These are phyloP conservation scores for Davidsoniella eucalypti DNA, from an alignment of 2,329 filamentous ascomycete genomes.

Conservation along the genomic window DNA sequence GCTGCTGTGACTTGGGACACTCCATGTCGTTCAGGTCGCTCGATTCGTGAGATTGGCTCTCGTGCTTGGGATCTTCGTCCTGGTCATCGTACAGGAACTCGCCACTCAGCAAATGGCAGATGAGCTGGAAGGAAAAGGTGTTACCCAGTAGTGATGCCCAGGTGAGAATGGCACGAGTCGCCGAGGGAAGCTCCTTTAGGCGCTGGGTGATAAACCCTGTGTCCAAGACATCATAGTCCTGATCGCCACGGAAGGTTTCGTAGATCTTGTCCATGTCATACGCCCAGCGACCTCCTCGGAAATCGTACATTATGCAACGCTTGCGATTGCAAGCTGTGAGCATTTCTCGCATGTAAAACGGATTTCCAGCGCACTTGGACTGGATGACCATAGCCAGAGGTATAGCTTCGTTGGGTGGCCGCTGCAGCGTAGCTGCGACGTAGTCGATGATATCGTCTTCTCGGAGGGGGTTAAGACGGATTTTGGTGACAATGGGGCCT, in stretches of 20 bases:
- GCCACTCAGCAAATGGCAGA: constrained; percentile 60
- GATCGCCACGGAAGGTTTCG: constrained; percentile 63
- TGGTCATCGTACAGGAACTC: constrained; percentile 43
- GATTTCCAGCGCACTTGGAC: constrained; percentile 75
- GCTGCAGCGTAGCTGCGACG: constrained; percentile 65
- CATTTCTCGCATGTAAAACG: constrained; percentile 86
- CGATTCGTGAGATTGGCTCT: too few relatives aligned
- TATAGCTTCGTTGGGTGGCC: constrained; percentile 53
- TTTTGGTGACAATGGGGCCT: constrained; percentile 45
- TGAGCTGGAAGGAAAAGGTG: constrained; percentile 67
- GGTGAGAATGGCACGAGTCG: constrained; percentile 61
- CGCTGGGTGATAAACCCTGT: constrained; percentile 68
- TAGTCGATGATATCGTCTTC: constrained; percentile 72
- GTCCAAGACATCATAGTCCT: constrained; percentile 64
- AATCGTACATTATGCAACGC: constrained; percentile 82
- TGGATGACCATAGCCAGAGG: constrained; percentile 72
- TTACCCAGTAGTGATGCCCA: constrained; percentile 77
- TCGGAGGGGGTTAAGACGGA: constrained; percentile 55
- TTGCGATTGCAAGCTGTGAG: constrained; percentile 73
- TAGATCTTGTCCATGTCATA: constrained; percentile 79
- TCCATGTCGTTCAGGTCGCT: constrained; percentile 14
- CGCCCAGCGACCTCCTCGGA: constrained; percentile 64
- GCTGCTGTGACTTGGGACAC: constrained; percentile 15
- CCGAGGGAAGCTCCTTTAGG: constrained; percentile 56
- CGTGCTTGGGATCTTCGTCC: constrained; percentile 17